These are phyloP conservation scores for Candida glucosophila DNA, from an alignment of 1,139 yeast genomes.

Conservation along the genomic window DNA sequence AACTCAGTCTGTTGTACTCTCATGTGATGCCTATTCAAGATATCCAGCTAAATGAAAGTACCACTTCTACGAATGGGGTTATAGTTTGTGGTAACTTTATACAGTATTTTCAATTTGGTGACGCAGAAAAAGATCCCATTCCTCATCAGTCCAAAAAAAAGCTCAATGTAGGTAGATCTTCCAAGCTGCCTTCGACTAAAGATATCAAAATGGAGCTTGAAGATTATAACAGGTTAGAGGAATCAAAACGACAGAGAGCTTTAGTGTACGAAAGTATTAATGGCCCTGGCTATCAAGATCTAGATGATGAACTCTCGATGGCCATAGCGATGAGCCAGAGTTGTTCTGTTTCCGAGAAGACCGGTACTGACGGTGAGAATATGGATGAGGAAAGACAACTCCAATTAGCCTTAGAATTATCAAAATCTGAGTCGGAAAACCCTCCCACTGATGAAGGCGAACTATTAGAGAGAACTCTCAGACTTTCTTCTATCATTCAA, in stretches of 20 bases:
- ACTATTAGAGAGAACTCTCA: slow-evolving; percentile 15
- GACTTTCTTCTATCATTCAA: slow-evolving; percentile 11
- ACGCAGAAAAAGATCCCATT: slow-evolving; percentile 2
- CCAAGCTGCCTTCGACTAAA: slow-evolving; percentile 15
- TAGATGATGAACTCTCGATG: slow-evolving; percentile 39
- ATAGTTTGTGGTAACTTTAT: slow-evolving; percentile 47
- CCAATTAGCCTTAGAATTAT: slow-evolving; percentile 15
- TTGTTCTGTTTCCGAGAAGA: slow-evolving; percentile 1
- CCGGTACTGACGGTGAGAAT: slow-evolving; percentile 20
- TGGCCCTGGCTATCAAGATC: slow-evolving; percentile 29
- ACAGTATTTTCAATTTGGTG: slow-evolving; percentile 60
- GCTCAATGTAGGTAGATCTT: slow-evolving; percentile 7
- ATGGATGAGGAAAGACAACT: slow-evolving; percentile 16
- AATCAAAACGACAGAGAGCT: slow-evolving; percentile 12
- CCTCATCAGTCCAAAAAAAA: slow-evolving; percentile 8
- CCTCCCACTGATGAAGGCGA: slow-evolving; percentile 14
- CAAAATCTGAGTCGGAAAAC: slow-evolving; percentile 6
- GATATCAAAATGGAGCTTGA: slow-evolving; percentile 28
- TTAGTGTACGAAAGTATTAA: slow-evolving; percentile 36
- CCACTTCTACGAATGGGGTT: slow-evolving; percentile 39
- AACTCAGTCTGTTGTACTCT: slow-evolving; percentile 16
- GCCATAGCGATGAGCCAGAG: slow-evolving; percentile 49
- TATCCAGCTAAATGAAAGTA: slow-evolving; percentile 36
- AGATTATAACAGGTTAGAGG: slow-evolving; percentile 24
- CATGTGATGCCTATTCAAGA: slow-evolving; percentile 32